phyloP scores from a whole-genome alignment of 2,329 filamentous ascomycete genomes.

The Endocalyx cinctus region DNA sequence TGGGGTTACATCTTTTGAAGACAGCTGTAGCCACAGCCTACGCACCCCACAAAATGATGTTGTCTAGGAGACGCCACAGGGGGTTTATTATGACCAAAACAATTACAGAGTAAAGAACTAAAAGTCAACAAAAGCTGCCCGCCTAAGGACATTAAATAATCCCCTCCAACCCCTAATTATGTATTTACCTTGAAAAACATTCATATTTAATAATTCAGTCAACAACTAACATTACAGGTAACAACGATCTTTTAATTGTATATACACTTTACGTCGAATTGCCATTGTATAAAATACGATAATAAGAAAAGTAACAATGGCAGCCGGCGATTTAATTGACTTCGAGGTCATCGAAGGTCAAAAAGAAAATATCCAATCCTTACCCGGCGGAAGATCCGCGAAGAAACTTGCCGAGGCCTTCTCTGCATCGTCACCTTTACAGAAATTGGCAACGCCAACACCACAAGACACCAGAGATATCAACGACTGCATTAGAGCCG shows the following conservation, averaged over 20 bases:
- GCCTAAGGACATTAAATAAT: too few species aligned
- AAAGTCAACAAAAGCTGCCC: too few species aligned
- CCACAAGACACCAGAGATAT: slow-evolving; percentile 70
- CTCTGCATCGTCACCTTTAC: slow-evolving; percentile 60
- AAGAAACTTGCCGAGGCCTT: slow-evolving; percentile 81
- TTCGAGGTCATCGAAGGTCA: slow-evolving; percentile 95
- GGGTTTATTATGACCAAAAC: slow-evolving; percentile 20
- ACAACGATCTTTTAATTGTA: too few species aligned
- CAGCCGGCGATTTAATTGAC: slow-evolving; percentile 52
- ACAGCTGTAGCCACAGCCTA: too few species aligned
- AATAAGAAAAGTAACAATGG: too few species aligned
- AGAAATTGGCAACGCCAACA: slow-evolving; percentile 57
- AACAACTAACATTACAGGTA: slow-evolving; percentile 18
- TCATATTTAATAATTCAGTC: too few species aligned
- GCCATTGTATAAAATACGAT: slow-evolving; percentile 11
- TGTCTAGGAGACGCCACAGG: slow-evolving; percentile 19
- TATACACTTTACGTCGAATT: slow-evolving; percentile 9
- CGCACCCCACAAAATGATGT: slow-evolving; percentile 15
- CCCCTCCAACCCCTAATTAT: too few species aligned
- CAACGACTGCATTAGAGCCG: slow-evolving; percentile 73
- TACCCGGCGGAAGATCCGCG: slow-evolving; percentile 83
- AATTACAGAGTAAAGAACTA: too few species aligned
- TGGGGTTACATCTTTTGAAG: too few species aligned
- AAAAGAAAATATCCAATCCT: slow-evolving; percentile 95
- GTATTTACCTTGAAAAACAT: too few species aligned